Base-by-base conservation (phyloP, 768 basidiomycete genomes). In the Lactifluus volemus region DNA sequence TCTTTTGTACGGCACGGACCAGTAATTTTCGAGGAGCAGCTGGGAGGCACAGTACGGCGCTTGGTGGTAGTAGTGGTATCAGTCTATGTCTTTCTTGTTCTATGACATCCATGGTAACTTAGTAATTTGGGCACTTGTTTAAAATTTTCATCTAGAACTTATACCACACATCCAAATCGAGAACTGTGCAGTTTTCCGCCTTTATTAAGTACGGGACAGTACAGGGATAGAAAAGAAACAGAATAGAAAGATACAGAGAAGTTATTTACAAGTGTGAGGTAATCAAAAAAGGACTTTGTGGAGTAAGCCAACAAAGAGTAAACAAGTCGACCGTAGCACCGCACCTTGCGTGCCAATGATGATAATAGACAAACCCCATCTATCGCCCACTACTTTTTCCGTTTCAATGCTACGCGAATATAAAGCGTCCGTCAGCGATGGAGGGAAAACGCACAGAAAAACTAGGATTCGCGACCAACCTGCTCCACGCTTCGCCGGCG, bases 301-400 rank as follows among this genome's bases (percentile, higher is more conserved):
- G 25, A 25, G 25, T 25, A 25, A 25, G 25, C 25, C 25, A 25
- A 25, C 25, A 25, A 25, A 25, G 25, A 25, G 25, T 25, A 25
- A 25, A 25, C 55, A 45, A 10, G 12, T 19, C n/a, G n/a, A 15
- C n/a, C 15, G 8, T n/a, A 5, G n/a, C n/a, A 44, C 25, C 25
- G 15, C 8, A 6, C 44, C 19, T n/a, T 45, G n/a, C n/a, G n/a
- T 17, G n/a, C 34, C 32, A 55, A 25, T 36, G 25, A 25, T 25
- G 25, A 25, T 25, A 25, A 25, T 25, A 2, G 25, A 25, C 25
- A 25, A 25, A 25, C 25, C 2, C 25, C 41, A 5, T 29, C 29
- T 21, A 44, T 47, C 10, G 53, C 36, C 61, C 69, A 77, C 64
- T 69, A 77, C 64, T 75, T 77, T 70, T 73, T 76, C 65, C 75